Evolutionary conservation across 2,329 filamentous ascomycete species (phyloP), one percentile per base, ranked within the genome.

Genomic region (Colletotrichum paranaense): DNA sequence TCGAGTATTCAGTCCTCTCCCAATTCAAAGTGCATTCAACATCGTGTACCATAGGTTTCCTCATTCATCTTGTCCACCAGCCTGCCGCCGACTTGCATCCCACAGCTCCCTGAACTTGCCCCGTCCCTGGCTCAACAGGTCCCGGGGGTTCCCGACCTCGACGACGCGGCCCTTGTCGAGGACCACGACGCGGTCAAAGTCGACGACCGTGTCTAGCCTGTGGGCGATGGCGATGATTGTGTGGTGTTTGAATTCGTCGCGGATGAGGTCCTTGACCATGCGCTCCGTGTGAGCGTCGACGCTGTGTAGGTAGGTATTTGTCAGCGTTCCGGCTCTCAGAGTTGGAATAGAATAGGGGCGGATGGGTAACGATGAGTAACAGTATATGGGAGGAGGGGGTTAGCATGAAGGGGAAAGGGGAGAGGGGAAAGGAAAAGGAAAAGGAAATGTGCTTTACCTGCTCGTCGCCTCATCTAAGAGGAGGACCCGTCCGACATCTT

Each of bases 211-310:
- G 5, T 80, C 78, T 1, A 86, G 73, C 1, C 81, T 80, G 69
- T 86, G 84, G 1, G 81, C 82, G n/a, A 85, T 80, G 11, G 81
- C 80, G 32, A 86, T 80, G 46, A 93, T 86, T 0, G 91, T 93
- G 75, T 89, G 88, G 0, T 79, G 69, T 11, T 75, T 77, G 65
- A 84, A 80, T 58, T 82, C 78, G 3, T 68, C 71, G 12, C 71
- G 62, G 32, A 84, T 78, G 2, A 83, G 74, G 11, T 77, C 72
- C 67, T 80, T 81, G 62, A 84, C 80, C 16, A 75, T 76, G 32
- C 78, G 76, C 64, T 82, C 81, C 0, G 81, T 82, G 52, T 80
- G 78, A 9, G 73, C 71, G 68, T 84, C 83, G 26, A 84, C 75
- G 22, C 81, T 83, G 62, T 26, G 32, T 2, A 5, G 32, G 12